Percentiles rank a stretch among this genome's conserved stretches.
phyloP scores from a whole-genome alignment of 1,284 basidiomycete species.

The Leccinum solheimii region DNA sequence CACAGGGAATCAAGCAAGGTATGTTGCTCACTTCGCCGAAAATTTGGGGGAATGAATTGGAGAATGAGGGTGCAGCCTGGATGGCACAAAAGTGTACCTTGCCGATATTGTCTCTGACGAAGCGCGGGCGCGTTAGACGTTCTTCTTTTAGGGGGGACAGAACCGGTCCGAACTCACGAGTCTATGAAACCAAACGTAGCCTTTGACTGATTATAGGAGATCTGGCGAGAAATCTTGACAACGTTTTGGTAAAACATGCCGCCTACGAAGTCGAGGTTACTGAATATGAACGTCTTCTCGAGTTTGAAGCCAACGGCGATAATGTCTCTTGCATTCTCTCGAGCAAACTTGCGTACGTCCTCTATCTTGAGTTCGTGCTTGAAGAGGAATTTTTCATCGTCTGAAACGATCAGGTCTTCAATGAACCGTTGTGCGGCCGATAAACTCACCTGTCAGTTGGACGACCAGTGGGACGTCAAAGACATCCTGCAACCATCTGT shows the following conservation, averaged over 20 bases:
- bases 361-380: slow-evolving; percentile 92
- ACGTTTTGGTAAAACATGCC: slow-evolving; percentile 96
- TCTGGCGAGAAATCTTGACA: slow-evolving; percentile 88
- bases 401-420: slow-evolving; percentile 41
- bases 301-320: slow-evolving; percentile 95
- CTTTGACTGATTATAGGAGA: slow-evolving; percentile 92
- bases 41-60: slow-evolving; percentile 98
- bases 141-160: background rate
- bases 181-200: slow-evolving; percentile 97
- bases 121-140: background rate
- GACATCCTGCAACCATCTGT: slow-evolving; percentile 94
- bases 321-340: slow-evolving; percentile 90
- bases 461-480: slow-evolving; percentile 94
- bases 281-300: slow-evolving; percentile 97
- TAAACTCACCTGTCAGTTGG: slow-evolving; percentile 79
- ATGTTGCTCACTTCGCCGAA: slow-evolving; percentile 86
- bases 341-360: slow-evolving; percentile 83
- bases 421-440: background rate
- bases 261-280: slow-evolving; percentile 86
- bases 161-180: slow-evolving; percentile 57
- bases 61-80: slow-evolving; percentile 96
- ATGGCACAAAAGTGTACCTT: slow-evolving; percentile 98
- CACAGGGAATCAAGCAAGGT: slow-evolving; percentile 95
- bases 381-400: slow-evolving; percentile 99
- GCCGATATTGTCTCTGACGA: slow-evolving; percentile 89